Conservation (phyloP, 2,329 filamentous ascomycete species). For the Paraphoma chrysanthemicola region DNA sequence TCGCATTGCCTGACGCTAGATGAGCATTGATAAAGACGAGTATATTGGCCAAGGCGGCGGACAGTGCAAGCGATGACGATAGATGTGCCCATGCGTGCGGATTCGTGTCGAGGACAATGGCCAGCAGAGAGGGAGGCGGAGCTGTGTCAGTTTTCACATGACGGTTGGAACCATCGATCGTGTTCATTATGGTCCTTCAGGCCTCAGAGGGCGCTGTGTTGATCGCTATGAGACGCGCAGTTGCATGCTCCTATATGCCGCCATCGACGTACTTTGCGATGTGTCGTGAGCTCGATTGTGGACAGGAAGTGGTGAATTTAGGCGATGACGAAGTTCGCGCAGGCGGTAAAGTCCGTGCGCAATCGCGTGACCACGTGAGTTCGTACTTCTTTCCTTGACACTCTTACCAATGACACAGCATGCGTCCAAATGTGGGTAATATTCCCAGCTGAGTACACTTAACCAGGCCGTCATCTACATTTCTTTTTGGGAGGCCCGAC, state of each 20-base stretch:
- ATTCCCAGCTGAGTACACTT: too few relatives aligned
- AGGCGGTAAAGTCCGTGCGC: conserved; percentile 3
- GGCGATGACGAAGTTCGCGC: conserved; percentile 4
- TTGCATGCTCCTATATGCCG: neutral
- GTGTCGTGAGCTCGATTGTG: neutral
- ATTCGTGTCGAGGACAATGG: conserved; percentile 94
- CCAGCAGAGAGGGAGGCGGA: conserved; percentile 79
- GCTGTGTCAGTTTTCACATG: conserved; percentile 54
- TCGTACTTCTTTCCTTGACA: neutral
- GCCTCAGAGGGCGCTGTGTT: neutral
- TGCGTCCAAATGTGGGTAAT: too few relatives aligned
- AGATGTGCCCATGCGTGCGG: conserved; percentile 91
- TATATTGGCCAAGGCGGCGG: conserved; percentile 83
- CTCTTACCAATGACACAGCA: too few relatives aligned
- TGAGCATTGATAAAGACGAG: conserved; percentile 98
- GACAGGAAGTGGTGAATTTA: neutral
- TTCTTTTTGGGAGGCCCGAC: neutral
- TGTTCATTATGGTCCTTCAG: conserved; percentile 64
- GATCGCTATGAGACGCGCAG: neutral
- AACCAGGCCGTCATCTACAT: too few relatives aligned
- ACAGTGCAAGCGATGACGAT: conserved; percentile 75
- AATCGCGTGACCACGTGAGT: conserved; percentile 4
- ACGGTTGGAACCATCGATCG: conserved; percentile 65
- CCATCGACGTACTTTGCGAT: neutral
- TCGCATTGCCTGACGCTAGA: conserved; percentile 89